Evolutionary conservation across 805 yeast genomes (phyloP).

Genomic region (Starmera dryadoides): DNA sequence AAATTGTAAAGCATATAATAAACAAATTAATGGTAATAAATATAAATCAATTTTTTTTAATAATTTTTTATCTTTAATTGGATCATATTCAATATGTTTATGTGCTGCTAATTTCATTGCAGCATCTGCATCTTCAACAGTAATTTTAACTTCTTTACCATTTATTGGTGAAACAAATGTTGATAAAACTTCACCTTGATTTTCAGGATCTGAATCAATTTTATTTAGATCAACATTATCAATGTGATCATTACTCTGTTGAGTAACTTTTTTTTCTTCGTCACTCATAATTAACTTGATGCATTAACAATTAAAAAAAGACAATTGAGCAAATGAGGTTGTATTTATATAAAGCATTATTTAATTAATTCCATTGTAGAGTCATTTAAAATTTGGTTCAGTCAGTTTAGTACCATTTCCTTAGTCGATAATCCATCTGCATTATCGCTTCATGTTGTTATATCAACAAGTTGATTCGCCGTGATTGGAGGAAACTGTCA

Average conservation of each 20-base stretch:
- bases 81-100: conserved; percentile 8
- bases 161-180: background rate
- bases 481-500: no score
- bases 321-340: no score
- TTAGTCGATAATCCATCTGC: no score
- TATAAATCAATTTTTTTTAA: conserved; percentile 30
- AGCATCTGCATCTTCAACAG: conserved; percentile 15
- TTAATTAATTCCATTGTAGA: no score
- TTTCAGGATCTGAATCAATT: background rate
- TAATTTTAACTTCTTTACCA: background rate
- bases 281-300: no score
- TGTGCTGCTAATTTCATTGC: conserved; percentile 7
- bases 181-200: background rate
- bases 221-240: background rate
- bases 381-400: no score
- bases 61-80: conserved; percentile 23
- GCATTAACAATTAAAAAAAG: no score
- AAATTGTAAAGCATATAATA: conserved; percentile 28
- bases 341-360: no score
- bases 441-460: no score
- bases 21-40: conserved; percentile 29
- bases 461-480: no score
- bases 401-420: no score
- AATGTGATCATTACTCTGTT: background rate
- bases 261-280: background rate